Conservation (phyloP, 768 basidiomycete genomes). For the Coprinellus micaceus region DNA sequence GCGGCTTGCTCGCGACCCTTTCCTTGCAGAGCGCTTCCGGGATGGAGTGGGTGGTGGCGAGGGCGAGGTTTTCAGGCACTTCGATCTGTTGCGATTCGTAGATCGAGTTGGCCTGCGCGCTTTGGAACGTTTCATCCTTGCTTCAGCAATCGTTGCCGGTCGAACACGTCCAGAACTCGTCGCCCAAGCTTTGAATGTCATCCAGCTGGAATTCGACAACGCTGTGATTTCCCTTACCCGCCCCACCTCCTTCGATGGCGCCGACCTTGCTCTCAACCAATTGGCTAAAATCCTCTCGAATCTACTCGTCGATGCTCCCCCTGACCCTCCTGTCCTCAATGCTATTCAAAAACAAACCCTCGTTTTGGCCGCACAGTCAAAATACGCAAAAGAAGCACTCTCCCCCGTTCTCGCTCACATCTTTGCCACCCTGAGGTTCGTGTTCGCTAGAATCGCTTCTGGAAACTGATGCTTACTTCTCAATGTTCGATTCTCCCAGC, state of each 20-base stretch:
- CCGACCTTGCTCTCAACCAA: conserved; percentile 70
- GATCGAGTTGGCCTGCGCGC: conserved; percentile 79
- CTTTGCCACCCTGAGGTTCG: conserved; percentile 69
- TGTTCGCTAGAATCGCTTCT: conserved; percentile 12
- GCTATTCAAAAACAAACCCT: conserved; percentile 70
- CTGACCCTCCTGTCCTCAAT: conserved; percentile 70
- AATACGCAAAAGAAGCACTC: conserved; percentile 75
- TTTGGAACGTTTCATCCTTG: conserved; percentile 74
- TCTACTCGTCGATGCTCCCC: conserved; percentile 66
- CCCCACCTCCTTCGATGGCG: conserved; percentile 77
- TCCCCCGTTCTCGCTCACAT: conserved; percentile 72
- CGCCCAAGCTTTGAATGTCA: conserved; percentile 63
- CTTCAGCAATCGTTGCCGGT: conserved; percentile 67
- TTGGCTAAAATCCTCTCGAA: conserved; percentile 78
- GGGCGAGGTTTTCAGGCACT: conserved; percentile 76
- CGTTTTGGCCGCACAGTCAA: conserved; percentile 69
- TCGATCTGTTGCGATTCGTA: conserved; percentile 78
- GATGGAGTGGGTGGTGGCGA: conserved; percentile 88
- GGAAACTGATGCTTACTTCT: conserved; percentile 7
- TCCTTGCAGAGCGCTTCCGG: conserved; percentile 84
- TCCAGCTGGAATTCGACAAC: conserved; percentile 77
- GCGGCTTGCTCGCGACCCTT: conserved; percentile 85
- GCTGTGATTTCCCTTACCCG: conserved; percentile 74
- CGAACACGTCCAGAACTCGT: conserved; percentile 52
- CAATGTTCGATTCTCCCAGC: conserved; percentile 33